Evolutionary conservation across 192 early-diverging fungal species (phyloP), one percentile per base, ranked within the genome.

Genomic region (Coemansia sp.): DNA sequence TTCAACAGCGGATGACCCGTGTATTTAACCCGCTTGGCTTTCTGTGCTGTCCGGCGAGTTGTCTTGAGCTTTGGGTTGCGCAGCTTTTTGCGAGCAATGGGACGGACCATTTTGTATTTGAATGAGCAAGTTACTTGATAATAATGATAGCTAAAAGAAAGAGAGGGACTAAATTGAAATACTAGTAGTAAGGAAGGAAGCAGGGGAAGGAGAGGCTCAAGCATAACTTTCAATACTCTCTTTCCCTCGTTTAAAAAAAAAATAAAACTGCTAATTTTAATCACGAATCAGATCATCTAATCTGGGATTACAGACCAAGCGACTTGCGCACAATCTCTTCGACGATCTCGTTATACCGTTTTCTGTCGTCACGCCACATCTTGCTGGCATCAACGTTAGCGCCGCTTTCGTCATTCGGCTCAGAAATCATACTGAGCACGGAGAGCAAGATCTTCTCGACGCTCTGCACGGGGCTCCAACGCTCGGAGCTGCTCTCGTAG

Each of bases 381-480:
- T 97, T 97, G 80, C 92, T 91, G 38, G 95, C 95, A 80, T 99
- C 96, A 48, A 99, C 90, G 56, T 95, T 95, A n/a, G 96, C 96
- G 19, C 91, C 90, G 82, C 91, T 94, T 66, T 99, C 96, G 69
- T 95, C 94, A 62, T 99, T 99, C 12, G 96, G 96, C 73, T 99
- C 96, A 18, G 95, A 92, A 53, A 98, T 73, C 95, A 98, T 98
- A 71, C 88, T 91, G 8, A 98, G 84, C 1, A 99, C 96, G 2
- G 88, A 91, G 42, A 99, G 67, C 55, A 99, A 65, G 53, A 99
- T 98, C 81, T 99, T 99, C 62, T 99, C 96, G 3, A 99, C 93
- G 72, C 89, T 92, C 76, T 99, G 96, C 30, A 99, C 96, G 21
- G 96, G 96, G 43, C 85, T 88, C 96, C 96, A 99, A 27, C 96